Evolutionary conservation across 2,329 filamentous ascomycete species (phyloP), one percentile per base, ranked within the genome.

Genomic region (Stenocarpella maydis): DNA sequence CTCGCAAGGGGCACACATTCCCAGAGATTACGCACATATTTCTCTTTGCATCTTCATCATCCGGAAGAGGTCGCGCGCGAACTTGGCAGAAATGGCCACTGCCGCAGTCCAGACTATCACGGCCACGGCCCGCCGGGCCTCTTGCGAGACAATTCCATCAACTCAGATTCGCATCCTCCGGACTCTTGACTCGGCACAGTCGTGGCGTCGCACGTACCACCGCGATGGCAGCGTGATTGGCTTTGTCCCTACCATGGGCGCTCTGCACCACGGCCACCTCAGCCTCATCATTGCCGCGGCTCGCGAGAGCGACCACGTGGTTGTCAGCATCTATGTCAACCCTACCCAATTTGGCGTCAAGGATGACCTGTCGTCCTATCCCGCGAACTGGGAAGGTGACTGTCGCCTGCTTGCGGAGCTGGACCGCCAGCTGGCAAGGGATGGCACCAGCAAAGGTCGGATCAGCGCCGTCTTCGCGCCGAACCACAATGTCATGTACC

Each of bases 221-320:
- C 82, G 90, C 41, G 81, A 89, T 70, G 85, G 90, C 75, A 87
- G 91, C 74, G 88, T 91, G 52, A 90, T 98, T 70, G 94, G 92
- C 69, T 88, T 99, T 31, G 94, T 99, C 45, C 96, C 96, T 1
- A 99, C 96, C 39, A 98, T 99, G 96, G 96, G 96, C 72, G 96
- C 96, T 61, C 87, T 99, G n/a, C 96, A 99, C 80, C 88, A 90
- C 67, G 96, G 96, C 49, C 96, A 99, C 81, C 82, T 97, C 65
- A 92, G 92, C 3, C 87, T 99, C 24, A 92, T 97, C 76, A 92
- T 93, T 69, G 88, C 90, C 74, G 96, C 96, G 3, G 95, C 95
- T 1, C 37, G 24, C n/a, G 84, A 86, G 54, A 93, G 97, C 76
- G 96, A 94, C 81, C 91, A 92, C 73, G 88, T 94, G 74, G 92